Conservation (phyloP, 805 yeast species). For the Yarrowia porcina region DNA sequence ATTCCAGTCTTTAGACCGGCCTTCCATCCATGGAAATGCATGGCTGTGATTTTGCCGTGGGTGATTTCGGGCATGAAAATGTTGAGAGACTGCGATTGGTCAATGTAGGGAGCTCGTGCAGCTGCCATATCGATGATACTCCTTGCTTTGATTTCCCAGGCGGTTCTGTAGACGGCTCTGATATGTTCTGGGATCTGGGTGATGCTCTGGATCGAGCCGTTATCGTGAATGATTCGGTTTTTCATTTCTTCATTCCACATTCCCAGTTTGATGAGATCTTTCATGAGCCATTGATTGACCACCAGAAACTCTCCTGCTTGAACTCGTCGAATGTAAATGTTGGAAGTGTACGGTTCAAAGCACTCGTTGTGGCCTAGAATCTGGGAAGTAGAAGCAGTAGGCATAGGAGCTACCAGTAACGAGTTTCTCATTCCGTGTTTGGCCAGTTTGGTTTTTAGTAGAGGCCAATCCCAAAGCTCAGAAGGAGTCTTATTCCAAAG, state of each 20-base stretch:
- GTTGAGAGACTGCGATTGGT: conserved; percentile 92
- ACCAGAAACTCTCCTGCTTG: conserved; percentile 89
- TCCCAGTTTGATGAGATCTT: conserved; percentile 72
- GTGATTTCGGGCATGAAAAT: conserved; percentile 83
- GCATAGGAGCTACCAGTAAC: conserved; percentile 88
- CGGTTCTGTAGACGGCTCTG: conserved; percentile 75
- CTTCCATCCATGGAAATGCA: conserved; percentile 98
- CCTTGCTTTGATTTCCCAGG: conserved; percentile 89
- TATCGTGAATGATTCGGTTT: conserved; percentile 63
- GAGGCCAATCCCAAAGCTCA: conserved; percentile 77
- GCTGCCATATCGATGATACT: conserved; percentile 78
- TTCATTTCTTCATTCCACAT: conserved; percentile 76
- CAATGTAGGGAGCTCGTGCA: conserved; percentile 64
- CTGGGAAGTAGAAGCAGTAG: conserved; percentile 95
- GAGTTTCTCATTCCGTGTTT: conserved; percentile 77
- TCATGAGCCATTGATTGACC: conserved; percentile 75
- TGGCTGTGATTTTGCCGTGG: conserved; percentile 87
- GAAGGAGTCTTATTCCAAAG: conserved; percentile 75
- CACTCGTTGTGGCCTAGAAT: conserved; percentile 89
- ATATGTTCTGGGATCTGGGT: conserved; percentile 65
- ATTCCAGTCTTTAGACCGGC: conserved; percentile 96
- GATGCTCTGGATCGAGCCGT: conserved; percentile 81
- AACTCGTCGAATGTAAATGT: conserved; percentile 82
- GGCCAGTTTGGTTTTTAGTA: conserved; percentile 52
- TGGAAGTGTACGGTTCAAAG: conserved; percentile 90